Evolutionary conservation across 2,329 filamentous ascomycete species (phyloP), one percentile per base, ranked within the genome.

Genomic region (Reticulascus tulasneorum): DNA sequence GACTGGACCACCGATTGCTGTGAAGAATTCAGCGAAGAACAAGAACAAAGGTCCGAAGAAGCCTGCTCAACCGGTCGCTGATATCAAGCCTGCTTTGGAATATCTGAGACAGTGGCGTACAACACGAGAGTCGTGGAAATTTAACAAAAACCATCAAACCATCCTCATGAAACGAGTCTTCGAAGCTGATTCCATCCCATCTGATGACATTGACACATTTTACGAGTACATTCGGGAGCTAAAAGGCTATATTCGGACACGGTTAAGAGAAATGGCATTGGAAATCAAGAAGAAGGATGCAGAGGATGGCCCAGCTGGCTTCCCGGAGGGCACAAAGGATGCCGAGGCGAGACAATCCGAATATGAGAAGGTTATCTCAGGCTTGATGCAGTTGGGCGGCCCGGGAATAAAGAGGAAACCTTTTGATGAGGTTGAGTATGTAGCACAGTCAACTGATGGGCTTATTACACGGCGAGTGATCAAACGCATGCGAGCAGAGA

Each of bases 141-240:
- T 96, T 69, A 94, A 94, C 68, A 96, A 96, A 66, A 90, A 88
- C 50, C 80, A 88, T 55, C 90, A 96, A 61, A 86, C 82, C 35
- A 79, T 86, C 49, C 70, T 96, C 10, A 77, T 96, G 55, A 91
- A 93, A 59, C 81, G 94, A 66, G 65, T 85, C 29, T 86, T 94
- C 56, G 80, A 86, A 48, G 64, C 79, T 46, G 76, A 80, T 49
- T 75, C 77, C 44, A 76, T 96, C 27, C 86, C 89, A 1, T 64
- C 80, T 12, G 66, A 74, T 40, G 77, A 91, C 61, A 80, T 86
- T 40, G 64, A 75, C 29, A 71, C 79, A 16, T 78, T 96, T 26
- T 77, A 84, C 54, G 72, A 78, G 33, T 97, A 96, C 63, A 77
- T 96, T 46, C 69, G 75, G 39, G 87, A 88, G 33, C 64, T 96